Base-by-base conservation (phyloP, 2,329 filamentous ascomycete genomes). In the Metarhizium brunneum region DNA sequence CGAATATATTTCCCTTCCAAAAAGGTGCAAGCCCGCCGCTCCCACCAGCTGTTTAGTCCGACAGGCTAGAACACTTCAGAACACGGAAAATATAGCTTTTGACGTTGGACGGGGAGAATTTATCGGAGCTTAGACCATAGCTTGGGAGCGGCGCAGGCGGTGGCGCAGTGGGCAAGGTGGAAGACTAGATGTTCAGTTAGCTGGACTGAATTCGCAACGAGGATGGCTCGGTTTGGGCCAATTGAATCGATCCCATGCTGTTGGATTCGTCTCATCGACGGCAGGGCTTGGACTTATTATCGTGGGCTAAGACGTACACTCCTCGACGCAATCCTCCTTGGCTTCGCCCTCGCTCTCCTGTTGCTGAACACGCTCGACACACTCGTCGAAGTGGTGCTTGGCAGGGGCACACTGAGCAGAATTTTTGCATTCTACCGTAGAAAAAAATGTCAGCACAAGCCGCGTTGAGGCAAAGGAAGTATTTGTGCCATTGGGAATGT, bases 361-460 rank as follows among this genome's bases (percentile, higher is more conserved):
- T 64, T 72, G 63, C 56, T 72, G 67, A 65, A 99, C 94, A 67
- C 94, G 91, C 83, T 96, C 92, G 66, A 92, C 91, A 74, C 94
- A 99, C 78, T 96, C 90, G 64, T 97, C 92, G 73, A 88, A 97
- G 83, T 99, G 94, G 82, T 97, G 92, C 85, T 97, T 99, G 70
- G 84, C 83, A 58, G 87, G 86, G 59, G 86, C 81, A 77, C 94
- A 99, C 74, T 88, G 79, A 73, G 87, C 82, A 62, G 91, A 91
- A 73, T 92, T 84, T 75, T 84, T 83, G 83, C 94, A 99, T 70
- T 96, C 94, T 97, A 65, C 53, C 58, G 42, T 38, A 58, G 3
- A 25, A 5, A 45, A 20, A 18, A n/a, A n/a, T 14, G 43, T 47
- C 43, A 48, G 45, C 10, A 20, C 30, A 13, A 3, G 13, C 11